phyloP scores from a whole-genome alignment of 495 filamentous ascomycete genomes.

The Aspergillus sclerotioniger region DNA sequence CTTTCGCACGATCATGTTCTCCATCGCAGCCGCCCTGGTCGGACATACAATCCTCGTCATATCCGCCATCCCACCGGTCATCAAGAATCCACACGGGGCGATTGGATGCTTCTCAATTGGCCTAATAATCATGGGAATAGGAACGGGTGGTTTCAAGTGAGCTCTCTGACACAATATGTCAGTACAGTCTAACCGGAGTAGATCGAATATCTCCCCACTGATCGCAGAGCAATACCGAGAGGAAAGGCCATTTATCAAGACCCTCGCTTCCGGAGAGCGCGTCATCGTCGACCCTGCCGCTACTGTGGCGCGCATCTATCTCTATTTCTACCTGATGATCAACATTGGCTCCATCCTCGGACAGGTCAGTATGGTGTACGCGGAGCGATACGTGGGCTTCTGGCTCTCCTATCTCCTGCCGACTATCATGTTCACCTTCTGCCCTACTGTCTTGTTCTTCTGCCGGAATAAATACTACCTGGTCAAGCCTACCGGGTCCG shows the following conservation, averaged over 20 bases:
- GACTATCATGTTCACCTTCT: constrained; percentile 54
- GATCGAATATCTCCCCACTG: constrained; percentile 64
- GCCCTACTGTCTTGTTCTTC: constrained; percentile 60
- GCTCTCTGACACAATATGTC: constrained; percentile 14
- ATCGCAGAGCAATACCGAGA: constrained; percentile 51
- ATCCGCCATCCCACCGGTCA: constrained; percentile 58
- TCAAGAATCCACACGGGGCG: constrained; percentile 49
- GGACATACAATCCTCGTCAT: constrained; percentile 63
- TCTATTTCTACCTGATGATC: constrained; percentile 58
- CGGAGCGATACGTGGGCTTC: constrained; percentile 73
- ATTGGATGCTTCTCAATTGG: constrained; percentile 61
- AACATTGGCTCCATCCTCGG: constrained; percentile 61
- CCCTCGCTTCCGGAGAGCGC: constrained; percentile 53
- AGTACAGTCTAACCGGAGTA: constrained; percentile 1
- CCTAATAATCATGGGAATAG: constrained; percentile 54
- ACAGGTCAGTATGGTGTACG: constrained; percentile 56
- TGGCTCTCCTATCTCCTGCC: constrained; percentile 64
- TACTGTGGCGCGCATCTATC: constrained; percentile 47
- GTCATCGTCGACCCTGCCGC: constrained; percentile 69
- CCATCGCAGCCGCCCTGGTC: constrained; percentile 56
- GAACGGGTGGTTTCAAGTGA: constrained; percentile 61
- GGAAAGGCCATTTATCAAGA: constrained; percentile 42
- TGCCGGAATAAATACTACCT: constrained; percentile 60
- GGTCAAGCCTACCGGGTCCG: constrained; percentile 59
- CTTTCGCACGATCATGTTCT: constrained; percentile 61